phyloP scores from a whole-genome alignment of 805 yeast genomes.

The Ogataea nitratoaversa region DNA sequence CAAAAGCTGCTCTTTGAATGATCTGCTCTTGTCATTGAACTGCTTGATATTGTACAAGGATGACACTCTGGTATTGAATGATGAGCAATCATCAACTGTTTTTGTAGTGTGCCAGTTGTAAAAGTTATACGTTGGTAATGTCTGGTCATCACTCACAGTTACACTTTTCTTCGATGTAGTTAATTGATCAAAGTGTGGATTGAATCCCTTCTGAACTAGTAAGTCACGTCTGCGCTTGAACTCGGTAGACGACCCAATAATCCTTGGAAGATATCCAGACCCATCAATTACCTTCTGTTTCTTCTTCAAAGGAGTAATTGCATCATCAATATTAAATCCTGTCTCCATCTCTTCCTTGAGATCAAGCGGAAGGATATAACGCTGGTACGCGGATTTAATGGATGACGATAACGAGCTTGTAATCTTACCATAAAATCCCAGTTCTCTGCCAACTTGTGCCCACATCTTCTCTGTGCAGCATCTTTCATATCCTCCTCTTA shows the following conservation, averaged over 20 bases:
- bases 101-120: conserved; percentile 41
- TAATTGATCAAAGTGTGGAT: conserved; percentile 43
- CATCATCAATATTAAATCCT: conserved; percentile 8
- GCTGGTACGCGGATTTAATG: conserved; percentile 54
- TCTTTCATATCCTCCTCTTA: conserved; percentile 61
- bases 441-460: conserved; percentile 80
- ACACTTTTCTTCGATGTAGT: conserved; percentile 40
- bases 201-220: conserved; percentile 48
- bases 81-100: conserved; percentile 34
- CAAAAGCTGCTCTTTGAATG: conserved; percentile 31
- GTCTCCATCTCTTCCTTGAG: conserved; percentile 7
- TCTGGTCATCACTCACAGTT: conserved; percentile 29
- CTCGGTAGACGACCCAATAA: conserved; percentile 43
- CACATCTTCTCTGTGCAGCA: conserved; percentile 68
- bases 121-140: conserved; percentile 39
- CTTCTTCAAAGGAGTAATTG: conserved; percentile 3
- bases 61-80: conserved; percentile 38
- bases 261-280: conserved; percentile 29
- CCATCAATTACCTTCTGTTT: conserved; percentile 2
- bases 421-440: conserved; percentile 70
- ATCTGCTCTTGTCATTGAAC: conserved; percentile 52
- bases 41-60: conserved; percentile 53
- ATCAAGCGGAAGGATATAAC: conserved; percentile 32
- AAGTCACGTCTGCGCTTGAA: conserved; percentile 43
- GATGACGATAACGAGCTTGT: conserved; percentile 70